Evolutionary conservation across 768 basidiomycete species (phyloP).

Genomic region (Thelephora ganbajun): DNA sequence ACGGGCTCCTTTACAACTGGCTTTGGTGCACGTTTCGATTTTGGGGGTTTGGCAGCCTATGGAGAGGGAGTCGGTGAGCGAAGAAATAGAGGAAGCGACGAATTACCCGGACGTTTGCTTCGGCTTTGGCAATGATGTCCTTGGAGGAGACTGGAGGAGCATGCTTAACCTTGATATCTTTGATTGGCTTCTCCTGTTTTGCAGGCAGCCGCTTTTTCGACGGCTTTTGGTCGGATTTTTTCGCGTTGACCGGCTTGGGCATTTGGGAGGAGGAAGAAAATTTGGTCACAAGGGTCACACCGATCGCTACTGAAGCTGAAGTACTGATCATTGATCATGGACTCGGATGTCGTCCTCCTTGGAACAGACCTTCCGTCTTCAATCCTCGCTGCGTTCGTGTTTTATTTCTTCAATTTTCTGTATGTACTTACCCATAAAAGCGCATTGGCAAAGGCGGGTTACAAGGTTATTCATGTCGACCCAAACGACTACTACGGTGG

Average conservation of each 20-base stretch:
- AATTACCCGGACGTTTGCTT: conserved; percentile 2
- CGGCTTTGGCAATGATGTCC: conserved; percentile 29
- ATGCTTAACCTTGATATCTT: conserved; percentile 16
- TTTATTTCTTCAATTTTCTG: conserved; percentile 4
- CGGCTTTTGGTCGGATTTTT: conserved; percentile 25
- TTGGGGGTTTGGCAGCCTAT: not conserved
- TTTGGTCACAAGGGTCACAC: conserved; percentile 8
- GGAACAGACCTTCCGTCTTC: conserved; percentile 80
- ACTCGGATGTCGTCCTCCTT: conserved; percentile 55
- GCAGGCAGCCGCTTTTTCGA: conserved; percentile 20
- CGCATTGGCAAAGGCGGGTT: conserved; percentile 78
- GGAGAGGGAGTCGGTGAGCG: no score
- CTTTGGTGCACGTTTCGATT: not conserved
- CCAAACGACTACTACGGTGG: conserved; percentile 75
- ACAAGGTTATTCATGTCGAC: conserved; percentile 83
- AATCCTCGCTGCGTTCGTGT: conserved; percentile 74
- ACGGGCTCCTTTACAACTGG: not conserved
- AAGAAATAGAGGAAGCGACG: no score
- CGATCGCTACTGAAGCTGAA: not conserved
- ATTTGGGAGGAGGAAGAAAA: conserved; percentile 15
- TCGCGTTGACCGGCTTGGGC: conserved; percentile 23
- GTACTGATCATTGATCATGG: conserved; percentile 13
- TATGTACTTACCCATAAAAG: conserved; percentile 25
- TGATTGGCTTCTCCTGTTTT: conserved; percentile 18
- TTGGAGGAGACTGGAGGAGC: conserved; percentile 22